Conservation (phyloP, 352 stramenopile genomes). For the Phytopythium oedochilum region DNA sequence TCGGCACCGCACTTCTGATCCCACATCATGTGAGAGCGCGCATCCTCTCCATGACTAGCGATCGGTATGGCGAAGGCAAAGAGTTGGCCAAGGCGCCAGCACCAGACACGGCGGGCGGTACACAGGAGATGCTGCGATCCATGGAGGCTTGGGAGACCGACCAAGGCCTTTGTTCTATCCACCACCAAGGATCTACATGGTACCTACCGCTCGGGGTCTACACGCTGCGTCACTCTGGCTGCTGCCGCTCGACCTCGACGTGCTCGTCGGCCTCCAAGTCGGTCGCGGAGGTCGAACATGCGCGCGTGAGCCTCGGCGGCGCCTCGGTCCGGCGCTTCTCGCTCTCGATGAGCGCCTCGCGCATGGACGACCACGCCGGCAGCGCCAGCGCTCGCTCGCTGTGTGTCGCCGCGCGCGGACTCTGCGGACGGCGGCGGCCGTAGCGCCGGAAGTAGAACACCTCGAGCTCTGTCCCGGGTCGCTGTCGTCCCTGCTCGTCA, state of each 20-base stretch:
- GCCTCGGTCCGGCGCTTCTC: slow-evolving; percentile 6
- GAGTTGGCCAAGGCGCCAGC: too few species aligned
- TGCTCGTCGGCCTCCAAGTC: background rate
- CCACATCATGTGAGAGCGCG: too few species aligned
- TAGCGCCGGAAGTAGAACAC: background rate
- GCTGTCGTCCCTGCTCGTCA: background rate
- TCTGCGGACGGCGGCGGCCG: background rate
- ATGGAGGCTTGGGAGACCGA: too few species aligned
- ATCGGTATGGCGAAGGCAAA: too few species aligned
- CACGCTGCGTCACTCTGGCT: background rate
- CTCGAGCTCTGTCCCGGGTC: background rate
- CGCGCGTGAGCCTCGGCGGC: background rate
- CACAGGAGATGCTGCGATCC: too few species aligned
- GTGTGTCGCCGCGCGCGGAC: background rate
- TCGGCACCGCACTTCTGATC: too few species aligned
- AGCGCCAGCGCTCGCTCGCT: slow-evolving; percentile 7
- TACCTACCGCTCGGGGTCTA: too few species aligned
- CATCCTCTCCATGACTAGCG: background rate
- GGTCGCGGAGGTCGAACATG: background rate
- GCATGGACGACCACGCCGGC: slow-evolving; percentile 26
- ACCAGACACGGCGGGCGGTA: too few species aligned
- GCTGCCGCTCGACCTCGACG: background rate
- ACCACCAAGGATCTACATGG: too few species aligned
- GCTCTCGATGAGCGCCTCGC: slow-evolving; percentile 22
- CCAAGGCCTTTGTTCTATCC: too few species aligned